Evolutionary conservation across 306 rosid species (phyloP).

Genomic region (Vicia villosa): DNA sequence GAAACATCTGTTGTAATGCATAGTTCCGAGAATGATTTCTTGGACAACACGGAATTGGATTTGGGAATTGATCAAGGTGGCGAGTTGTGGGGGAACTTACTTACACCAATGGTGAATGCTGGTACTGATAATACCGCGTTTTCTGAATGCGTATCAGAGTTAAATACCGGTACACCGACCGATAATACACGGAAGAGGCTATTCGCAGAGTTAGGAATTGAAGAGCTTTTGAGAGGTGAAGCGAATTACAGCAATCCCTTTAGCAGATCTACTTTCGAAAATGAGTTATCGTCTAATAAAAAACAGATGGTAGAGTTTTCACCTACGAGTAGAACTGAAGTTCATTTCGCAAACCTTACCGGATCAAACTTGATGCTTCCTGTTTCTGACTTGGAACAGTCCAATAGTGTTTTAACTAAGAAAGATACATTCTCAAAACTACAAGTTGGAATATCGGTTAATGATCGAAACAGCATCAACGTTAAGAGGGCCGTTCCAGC

Average conservation of each 20-base stretch:
- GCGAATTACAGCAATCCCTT: constrained; percentile 43
- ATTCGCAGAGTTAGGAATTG: constrained; percentile 68
- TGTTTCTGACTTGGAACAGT: constrained; percentile 38
- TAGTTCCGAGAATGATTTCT: constrained; percentile 37
- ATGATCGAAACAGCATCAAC: constrained; percentile 61
- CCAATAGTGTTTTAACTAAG: constrained; percentile 40
- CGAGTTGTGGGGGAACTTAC: constrained; percentile 50
- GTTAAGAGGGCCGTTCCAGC: constrained; percentile 39
- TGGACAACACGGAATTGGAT: constrained; percentile 45
- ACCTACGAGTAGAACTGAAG: constrained; percentile 43
- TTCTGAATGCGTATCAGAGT: constrained; percentile 51
- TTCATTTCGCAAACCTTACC: constrained; percentile 35
- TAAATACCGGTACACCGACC: constrained; percentile 37
- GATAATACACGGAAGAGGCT: constrained; percentile 54
- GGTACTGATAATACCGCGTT: constrained; percentile 32
- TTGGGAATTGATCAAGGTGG: constrained; percentile 38
- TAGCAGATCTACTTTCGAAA: constrained; percentile 45
- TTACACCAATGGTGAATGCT: constrained; percentile 43
- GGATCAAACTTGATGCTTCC: constrained; percentile 41
- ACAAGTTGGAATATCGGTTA: constrained; percentile 59
- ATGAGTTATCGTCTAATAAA: constrained; percentile 46
- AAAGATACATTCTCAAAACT: constrained; percentile 55
- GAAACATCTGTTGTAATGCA: constrained; percentile 36
- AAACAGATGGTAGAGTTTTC: constrained; percentile 46
- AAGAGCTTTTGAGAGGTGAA: constrained; percentile 61